A percentile compares a stretch with the other conserved stretches of the same genome.
These are phyloP conservation scores for Lycium ferocissimum DNA, from an alignment of 257 asterid genomes.

Conservation along the genomic window DNA sequence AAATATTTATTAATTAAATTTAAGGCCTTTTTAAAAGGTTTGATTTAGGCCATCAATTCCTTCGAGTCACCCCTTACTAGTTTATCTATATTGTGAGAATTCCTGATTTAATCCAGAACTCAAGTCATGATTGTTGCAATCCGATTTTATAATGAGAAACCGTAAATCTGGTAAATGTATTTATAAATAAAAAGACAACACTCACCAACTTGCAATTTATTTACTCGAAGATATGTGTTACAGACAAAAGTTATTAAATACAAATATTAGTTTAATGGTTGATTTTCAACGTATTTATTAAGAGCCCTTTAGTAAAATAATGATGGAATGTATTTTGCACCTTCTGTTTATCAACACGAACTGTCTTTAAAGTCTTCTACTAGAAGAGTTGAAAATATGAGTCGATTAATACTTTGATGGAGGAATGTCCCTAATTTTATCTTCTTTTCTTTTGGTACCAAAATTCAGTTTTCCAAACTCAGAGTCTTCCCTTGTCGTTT, in stretches of 20 bases:
- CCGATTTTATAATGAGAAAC: neutral
- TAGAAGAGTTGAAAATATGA: neutral
- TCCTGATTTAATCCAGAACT: too few species aligned
- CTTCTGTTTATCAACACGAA: neutral
- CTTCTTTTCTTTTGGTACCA: neutral
- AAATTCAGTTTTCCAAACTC: neutral
- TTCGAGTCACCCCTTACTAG: too few species aligned
- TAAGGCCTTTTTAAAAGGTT: too few species aligned
- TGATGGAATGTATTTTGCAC: neutral
- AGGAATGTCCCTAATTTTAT: neutral
- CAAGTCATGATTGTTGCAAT: too few species aligned
- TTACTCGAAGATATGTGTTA: neutral
- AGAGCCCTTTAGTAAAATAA: neutral
- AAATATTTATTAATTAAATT: too few species aligned
- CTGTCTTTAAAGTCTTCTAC: neutral
- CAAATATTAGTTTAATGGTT: neutral
- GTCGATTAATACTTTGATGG: neutral
- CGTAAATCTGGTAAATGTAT: neutral
- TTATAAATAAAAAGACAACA: too few species aligned
- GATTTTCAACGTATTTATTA: neutral
- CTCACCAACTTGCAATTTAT: neutral
- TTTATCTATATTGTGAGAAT: too few species aligned
- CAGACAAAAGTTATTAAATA: neutral
- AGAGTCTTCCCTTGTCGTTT: neutral
- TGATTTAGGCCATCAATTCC: too few species aligned